A percentile compares a stretch with the other conserved stretches of the same genome.
Conservation (phyloP, 768 basidiomycete genomes). For the Leccinum ochraceum region DNA sequence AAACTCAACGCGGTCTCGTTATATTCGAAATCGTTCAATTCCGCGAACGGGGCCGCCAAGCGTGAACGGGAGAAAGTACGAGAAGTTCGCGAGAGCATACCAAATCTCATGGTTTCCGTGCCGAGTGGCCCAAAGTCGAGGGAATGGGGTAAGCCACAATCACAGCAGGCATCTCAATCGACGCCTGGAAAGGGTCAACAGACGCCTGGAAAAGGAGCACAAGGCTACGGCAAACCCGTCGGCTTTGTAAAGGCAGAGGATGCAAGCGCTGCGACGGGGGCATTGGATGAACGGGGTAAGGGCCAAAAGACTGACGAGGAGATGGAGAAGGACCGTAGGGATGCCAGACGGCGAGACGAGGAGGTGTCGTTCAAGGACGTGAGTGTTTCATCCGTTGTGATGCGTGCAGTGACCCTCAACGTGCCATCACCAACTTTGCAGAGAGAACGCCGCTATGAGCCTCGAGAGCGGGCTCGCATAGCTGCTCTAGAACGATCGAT, state of each 20-base stretch:
- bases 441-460: constrained; percentile 94
- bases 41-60: too few relatives aligned
- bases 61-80: constrained; percentile 86
- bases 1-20: too few relatives aligned
- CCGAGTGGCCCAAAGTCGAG: constrained; percentile 77
- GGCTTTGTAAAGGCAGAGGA: constrained; percentile 80
- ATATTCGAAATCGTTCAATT: too few relatives aligned
- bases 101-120: constrained; percentile 39
- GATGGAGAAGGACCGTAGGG: constrained; percentile 78
- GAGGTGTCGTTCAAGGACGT: constrained; percentile 88
- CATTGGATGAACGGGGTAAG: constrained; percentile 38
- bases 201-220: constrained; percentile 65
- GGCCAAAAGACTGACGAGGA: constrained; percentile 82
- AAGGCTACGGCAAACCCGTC: constrained; percentile 77
- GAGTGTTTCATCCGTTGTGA: constrained; percentile 35
- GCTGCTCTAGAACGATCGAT: constrained; percentile 75
- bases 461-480: constrained; percentile 82
- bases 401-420: constrained; percentile 1
- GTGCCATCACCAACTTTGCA: constrained; percentile 31
- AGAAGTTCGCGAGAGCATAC: constrained; percentile 65
- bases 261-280: constrained; percentile 37
- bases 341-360: constrained; percentile 72
- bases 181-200: constrained; percentile 42
- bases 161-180: constrained; percentile 38
- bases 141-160: constrained; percentile 69